Base-by-base conservation (phyloP, 2,329 filamentous ascomycete genomes). In the Diaporthe vexans region DNA sequence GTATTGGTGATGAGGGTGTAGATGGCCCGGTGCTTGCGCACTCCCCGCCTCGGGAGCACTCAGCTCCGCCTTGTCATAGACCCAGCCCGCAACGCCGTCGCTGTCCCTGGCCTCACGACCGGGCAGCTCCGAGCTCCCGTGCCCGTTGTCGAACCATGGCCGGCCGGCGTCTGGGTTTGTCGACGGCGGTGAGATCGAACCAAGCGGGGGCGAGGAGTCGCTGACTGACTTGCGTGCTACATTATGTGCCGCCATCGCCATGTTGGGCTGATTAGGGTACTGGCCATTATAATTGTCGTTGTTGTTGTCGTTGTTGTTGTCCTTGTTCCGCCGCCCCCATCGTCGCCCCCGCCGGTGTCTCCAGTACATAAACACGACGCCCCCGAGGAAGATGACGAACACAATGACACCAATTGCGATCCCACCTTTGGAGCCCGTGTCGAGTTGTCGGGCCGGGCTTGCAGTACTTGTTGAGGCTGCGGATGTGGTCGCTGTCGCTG, bases 401-500 rank as follows among this genome's bases (percentile, higher is more conserved):
- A 72, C n/a, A 37, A 72, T 72, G 19, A 59, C 57, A 24, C 54
- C 69, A n/a, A 72, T 59, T n/a, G 69, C 69, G 13, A 71, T 71
- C 5, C 54, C 69, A 24, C 26, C 40, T 43, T 71, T 71, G 56
- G 56, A 17, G 1, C 24, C 43, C 9, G 33, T 40, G 40, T 63
- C 69, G 33, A 72, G 46, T 72, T n/a, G n/a, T 9, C 54, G 48
- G 19, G 43, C 21, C 29, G 37, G 21, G 19, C n/a, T 61, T 48
- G 40, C 54, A 52, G 43, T n/a, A 4, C 24, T 35, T 40, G 63
- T 68, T 24, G 63, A 13, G 46, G 63, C 13, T 54, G 63, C 63
- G n/a, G 63, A 68, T 68, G 63, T 40, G 33, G 63, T 54, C 6
- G 63, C 46, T 54, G 48, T 40, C 40, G 63, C 46, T 54, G 46